These are phyloP conservation scores for Neofusicoccum ribis DNA, from an alignment of 2,329 filamentous ascomycete species.

Conservation along the genomic window DNA sequence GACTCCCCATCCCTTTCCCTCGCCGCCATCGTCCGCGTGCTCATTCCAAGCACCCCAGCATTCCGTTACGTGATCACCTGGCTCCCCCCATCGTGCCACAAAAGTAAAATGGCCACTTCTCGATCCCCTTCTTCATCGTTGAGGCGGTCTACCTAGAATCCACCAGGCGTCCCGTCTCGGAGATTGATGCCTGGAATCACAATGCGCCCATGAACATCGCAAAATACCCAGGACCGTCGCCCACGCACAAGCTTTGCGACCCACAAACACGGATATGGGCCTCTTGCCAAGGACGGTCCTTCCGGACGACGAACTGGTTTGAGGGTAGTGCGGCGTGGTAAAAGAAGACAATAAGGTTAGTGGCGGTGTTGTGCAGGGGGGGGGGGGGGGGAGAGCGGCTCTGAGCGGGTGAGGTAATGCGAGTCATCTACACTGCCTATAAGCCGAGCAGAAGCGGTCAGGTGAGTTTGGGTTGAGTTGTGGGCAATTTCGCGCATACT, in stretches of 20 bases:
- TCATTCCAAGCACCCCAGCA: too few relatives aligned
- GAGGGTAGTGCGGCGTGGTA: background rate
- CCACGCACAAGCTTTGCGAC: background rate
- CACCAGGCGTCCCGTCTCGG: too few relatives aligned
- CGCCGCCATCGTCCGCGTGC: too few relatives aligned
- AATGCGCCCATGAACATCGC: too few relatives aligned
- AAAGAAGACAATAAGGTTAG: background rate
- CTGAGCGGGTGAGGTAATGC: background rate
- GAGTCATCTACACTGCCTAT: background rate
- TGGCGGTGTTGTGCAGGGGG: background rate
- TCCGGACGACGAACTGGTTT: background rate
- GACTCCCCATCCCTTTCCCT: too few relatives aligned
- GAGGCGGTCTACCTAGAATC: too few relatives aligned
- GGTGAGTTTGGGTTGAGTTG: background rate
- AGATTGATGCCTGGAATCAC: too few relatives aligned
- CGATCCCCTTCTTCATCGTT: too few relatives aligned
- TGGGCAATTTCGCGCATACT: background rate
- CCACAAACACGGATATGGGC: too few relatives aligned
- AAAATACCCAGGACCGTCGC: background rate
- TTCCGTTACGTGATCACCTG: too few relatives aligned
- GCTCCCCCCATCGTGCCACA: too few relatives aligned
- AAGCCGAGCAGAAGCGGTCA: background rate
- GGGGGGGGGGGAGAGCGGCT: background rate
- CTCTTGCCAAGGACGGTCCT: background rate
- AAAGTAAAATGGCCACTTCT: too few relatives aligned